Evolutionary conservation across 768 basidiomycete genomes (phyloP), one percentile per base, ranked within the genome.

Genomic region (Boletus pseudo-olivaceus): DNA sequence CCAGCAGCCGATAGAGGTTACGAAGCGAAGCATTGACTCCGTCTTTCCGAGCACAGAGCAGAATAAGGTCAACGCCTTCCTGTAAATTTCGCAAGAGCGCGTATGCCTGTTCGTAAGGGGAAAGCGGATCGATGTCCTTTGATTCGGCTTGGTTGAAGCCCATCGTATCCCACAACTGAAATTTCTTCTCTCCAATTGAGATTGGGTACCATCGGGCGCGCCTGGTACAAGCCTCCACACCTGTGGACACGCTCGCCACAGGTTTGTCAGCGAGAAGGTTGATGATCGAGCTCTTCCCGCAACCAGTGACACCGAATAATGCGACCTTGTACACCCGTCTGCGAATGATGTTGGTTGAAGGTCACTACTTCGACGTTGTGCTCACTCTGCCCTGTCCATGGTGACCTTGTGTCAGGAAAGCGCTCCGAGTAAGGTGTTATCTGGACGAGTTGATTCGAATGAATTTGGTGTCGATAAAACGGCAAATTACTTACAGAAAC

Each of bases 11-110:
- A 60, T 73, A 77, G 49, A 77, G 76, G 40, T 64, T 67, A 23
- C 66, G 59, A 19, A 69, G 61, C 4, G 69, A 61, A 9, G 69
- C 70, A 27, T 61, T 73, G 64, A 76, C 67, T n/a, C 70, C 62
- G 3, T 74, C 73, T 20, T 63, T 72, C n/a, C 72, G 70, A 54
- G 76, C 66, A 48, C 71, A 71, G 51, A 70, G 75, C 3, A 78
- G 58, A 32, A 78, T 61, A 23, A 79, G 71, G 54, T 67, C 72
- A 23, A 78, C 63, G 5, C 78, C 75, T 5, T 58, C 54, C 26
- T 62, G 55, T 30, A 78, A 55, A 26, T 54, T 64, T 40, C 58
- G 61, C 56, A 80, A 56, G 20, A 79, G 69, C 17, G 60, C 26
- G 30, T 73, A 67, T 0, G 71, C 66, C 27, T 73, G 60, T 39